Conservation (phyloP, 2,329 filamentous ascomycete species). For the Diaporthe longicolla region DNA sequence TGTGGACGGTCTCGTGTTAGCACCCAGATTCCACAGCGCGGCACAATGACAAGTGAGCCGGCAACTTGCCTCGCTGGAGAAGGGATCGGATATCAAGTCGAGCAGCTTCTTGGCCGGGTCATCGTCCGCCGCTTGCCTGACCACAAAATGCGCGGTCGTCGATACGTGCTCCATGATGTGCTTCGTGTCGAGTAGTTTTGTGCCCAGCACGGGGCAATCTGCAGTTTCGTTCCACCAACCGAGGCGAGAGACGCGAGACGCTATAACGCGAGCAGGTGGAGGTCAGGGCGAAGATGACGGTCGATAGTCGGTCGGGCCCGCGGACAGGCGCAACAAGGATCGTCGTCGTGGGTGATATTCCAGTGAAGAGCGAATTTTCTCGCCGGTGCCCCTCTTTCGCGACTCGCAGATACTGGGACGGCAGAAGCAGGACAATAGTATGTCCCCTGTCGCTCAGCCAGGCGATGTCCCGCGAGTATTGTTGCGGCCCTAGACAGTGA, state of each 20-base stretch:
- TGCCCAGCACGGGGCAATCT: constrained; percentile 35
- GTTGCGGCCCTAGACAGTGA: background rate
- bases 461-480: background rate
- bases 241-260: background rate
- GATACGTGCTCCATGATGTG: constrained; percentile 35
- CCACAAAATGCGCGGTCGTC: constrained; percentile 38
- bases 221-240: constrained; percentile 14
- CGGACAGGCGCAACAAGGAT: constrained; percentile 3
- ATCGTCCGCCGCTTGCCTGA: constrained; percentile 23
- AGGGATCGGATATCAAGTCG: constrained; percentile 65
- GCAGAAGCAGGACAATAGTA: constrained; percentile 8
- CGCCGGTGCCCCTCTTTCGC: constrained; percentile 27
- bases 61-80: constrained; percentile 59
- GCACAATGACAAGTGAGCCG: constrained; percentile 37
- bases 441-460: constrained; percentile 25
- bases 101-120: constrained; percentile 61
- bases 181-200: constrained; percentile 34
- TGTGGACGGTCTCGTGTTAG: constrained; percentile 45
- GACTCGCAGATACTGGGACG: constrained; percentile 4
- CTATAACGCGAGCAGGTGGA: background rate
- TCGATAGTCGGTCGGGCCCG: constrained; percentile 2
- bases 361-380: constrained; percentile 9
- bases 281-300: background rate
- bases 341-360: background rate
- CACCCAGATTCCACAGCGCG: constrained; percentile 35